Evolutionary conservation across 306 rosid genomes (phyloP).

Genomic region (Rubus parviflorus): DNA sequence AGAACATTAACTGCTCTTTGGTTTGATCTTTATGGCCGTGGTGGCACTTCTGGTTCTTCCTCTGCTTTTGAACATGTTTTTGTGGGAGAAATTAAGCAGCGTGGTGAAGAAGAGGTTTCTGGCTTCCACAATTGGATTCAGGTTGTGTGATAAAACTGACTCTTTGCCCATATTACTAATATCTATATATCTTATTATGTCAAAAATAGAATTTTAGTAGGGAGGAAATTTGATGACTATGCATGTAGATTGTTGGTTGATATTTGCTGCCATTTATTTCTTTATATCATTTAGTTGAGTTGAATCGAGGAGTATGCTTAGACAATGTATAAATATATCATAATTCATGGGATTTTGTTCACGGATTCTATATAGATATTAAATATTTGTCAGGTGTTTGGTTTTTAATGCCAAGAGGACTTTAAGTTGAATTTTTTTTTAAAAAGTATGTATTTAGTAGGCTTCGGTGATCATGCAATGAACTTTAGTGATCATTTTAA

Average conservation of each 20-base stretch:
- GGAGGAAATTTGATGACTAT: not conserved
- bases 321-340: not conserved
- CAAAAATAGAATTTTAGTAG: not conserved
- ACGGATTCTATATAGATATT: not conserved
- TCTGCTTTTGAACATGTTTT: conserved; percentile 97
- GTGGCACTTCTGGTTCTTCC: conserved; percentile 82
- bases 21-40: conserved; percentile 92
- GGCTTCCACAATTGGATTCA: conserved; percentile 99
- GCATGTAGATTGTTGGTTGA: not conserved
- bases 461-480: too few species aligned
- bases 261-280: not conserved
- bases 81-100: conserved; percentile 87
- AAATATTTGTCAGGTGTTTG: not conserved
- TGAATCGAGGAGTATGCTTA: not conserved
- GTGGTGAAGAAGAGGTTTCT: conserved; percentile 58
- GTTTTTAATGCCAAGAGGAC: not conserved
- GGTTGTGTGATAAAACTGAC: conserved; percentile 41
- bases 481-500: not conserved
- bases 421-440: not conserved
- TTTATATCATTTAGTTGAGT: not conserved
- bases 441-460: not conserved
- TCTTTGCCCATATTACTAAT: not conserved
- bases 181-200: not conserved
- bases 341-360: not conserved
- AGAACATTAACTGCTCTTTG: conserved; percentile 57